phyloP scores from a whole-genome alignment of 176 grass and related monocot genomes.

The Oryza rufipogon region DNA sequence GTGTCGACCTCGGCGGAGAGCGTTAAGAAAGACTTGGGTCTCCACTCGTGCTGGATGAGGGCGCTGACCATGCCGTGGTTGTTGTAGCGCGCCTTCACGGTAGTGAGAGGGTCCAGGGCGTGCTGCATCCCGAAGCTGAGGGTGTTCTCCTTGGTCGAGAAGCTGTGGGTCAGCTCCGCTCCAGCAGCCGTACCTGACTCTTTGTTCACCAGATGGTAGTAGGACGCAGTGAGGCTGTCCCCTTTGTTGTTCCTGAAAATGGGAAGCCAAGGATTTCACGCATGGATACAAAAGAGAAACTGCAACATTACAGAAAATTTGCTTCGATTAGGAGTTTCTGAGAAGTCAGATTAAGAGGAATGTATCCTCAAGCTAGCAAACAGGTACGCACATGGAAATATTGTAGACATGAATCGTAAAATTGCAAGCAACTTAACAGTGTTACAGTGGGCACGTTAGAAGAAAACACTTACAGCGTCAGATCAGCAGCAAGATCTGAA shows the following conservation, averaged over 20 bases:
- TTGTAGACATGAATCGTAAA: background rate
- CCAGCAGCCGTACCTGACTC: constrained; percentile 47
- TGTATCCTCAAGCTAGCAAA: background rate
- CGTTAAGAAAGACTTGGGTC: constrained; percentile 59
- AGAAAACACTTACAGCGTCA: constrained; percentile 63
- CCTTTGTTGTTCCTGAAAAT: constrained; percentile 69
- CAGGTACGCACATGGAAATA: background rate
- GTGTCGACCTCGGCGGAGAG: constrained; percentile 62
- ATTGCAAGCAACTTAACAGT: background rate
- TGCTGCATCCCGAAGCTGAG: constrained; percentile 56
- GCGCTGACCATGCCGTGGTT: constrained; percentile 60
- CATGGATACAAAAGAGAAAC: background rate
- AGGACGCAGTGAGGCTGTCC: constrained; percentile 54
- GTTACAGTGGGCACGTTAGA: background rate
- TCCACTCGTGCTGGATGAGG: constrained; percentile 72
- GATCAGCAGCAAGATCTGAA: constrained; percentile 49
- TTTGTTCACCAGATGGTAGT: constrained; percentile 51
- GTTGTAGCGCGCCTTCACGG: constrained; percentile 64
- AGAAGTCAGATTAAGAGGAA: background rate
- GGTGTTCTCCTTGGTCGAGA: constrained; percentile 61
- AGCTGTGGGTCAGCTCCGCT: constrained; percentile 50
- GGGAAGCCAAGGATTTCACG: background rate
- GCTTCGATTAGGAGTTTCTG: background rate
- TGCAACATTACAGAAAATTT: background rate
- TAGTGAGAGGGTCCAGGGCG: constrained; percentile 53